A percentile compares a stretch with the other conserved stretches of the same genome.
Evolutionary conservation across 768 basidiomycete genomes (phyloP).

Genomic region (Crassisporium funariophilum): DNA sequence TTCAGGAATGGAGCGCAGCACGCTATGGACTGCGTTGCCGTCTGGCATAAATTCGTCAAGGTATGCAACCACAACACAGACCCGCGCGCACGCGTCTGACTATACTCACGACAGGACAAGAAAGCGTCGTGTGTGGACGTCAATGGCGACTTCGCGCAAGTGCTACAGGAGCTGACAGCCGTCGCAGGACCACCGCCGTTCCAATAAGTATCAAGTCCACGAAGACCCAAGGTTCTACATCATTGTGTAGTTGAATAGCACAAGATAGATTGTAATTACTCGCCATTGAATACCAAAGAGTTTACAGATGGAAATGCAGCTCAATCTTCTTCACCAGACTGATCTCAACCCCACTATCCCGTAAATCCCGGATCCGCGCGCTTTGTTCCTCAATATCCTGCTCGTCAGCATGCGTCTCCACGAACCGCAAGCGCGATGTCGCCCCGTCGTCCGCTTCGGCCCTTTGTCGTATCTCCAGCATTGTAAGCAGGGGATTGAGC

Average conservation of each 20-base stretch:
- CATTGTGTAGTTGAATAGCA: too few species aligned
- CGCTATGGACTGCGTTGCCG: conserved; percentile 11
- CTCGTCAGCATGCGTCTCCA: conserved; percentile 9
- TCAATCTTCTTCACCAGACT: conserved; percentile 7
- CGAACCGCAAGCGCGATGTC: conserved; percentile 5
- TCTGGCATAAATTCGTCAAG: conserved; percentile 15
- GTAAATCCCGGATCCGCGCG: conserved; percentile 2
- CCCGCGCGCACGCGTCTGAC: not conserved
- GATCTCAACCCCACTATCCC: conserved; percentile 8
- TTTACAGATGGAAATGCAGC: conserved; percentile 4
- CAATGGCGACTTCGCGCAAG: conserved; percentile 15
- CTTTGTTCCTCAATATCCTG: not conserved
- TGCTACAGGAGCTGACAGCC: conserved; percentile 14
- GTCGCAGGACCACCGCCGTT: conserved; percentile 17
- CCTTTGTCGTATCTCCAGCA: conserved; percentile 10
- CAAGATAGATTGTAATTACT: too few species aligned
- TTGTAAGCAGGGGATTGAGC: conserved; percentile 10
- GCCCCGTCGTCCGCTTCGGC: not conserved
- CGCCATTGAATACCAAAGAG: not conserved
- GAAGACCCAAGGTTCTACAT: too few species aligned
- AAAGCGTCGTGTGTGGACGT: conserved; percentile 16
- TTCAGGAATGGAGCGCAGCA: conserved; percentile 15
- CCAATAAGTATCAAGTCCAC: not conserved
- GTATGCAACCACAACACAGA: conserved; percentile 1
- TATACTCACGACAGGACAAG: conserved; percentile 6